Base-by-base conservation (phyloP, 805 yeast genomes). In the Kluyveromyces nonfermentans region DNA sequence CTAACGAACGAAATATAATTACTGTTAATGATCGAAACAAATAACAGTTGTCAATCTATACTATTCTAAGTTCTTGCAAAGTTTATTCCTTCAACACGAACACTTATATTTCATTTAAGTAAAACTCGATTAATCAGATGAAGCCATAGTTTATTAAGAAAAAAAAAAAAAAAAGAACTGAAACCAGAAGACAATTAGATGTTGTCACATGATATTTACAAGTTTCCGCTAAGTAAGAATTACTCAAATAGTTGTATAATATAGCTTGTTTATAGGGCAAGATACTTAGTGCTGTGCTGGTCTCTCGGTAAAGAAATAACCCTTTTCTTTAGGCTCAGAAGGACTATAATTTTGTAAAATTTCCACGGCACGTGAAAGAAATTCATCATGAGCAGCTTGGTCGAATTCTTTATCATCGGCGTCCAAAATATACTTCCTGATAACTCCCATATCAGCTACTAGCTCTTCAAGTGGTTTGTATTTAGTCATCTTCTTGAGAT, bases 401-500 rank as follows among this genome's bases (percentile, higher is more conserved):
- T 38, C 41, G 49, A 51, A 48, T 16, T 43, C 45, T 8, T 30
- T 17, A n/a, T 35, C 45, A 32, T 42, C 42, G 18, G 47, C 33
- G 33, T 43, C 45, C 40, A 46, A 41, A 33, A 54, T 39, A 22
- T 46, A 46, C 37, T 44, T 47, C 39, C 51, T 50, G 43, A 50
- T 45, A 1, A 47, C 44, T 14, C 48, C 39, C 5, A 55, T 41
- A 35, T 58, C 63, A 2, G 40, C 17, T 12, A 35, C 35, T 31
- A 56, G 46, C 17, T 46, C 49, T 5, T 52, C 54, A 15, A 40
- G 44, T 4, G 47, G 19, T 42, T 51, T 55, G 35, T 48, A 54
- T 15, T 44, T 30, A 4, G 46, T 30, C 44, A 55, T 46, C 35
- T 56, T 62, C 31, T 47, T 44, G 36, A 61, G 40, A 37, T 58